Conservation (phyloP, 768 basidiomycete genomes). For the Tephrocybe sp. region DNA sequence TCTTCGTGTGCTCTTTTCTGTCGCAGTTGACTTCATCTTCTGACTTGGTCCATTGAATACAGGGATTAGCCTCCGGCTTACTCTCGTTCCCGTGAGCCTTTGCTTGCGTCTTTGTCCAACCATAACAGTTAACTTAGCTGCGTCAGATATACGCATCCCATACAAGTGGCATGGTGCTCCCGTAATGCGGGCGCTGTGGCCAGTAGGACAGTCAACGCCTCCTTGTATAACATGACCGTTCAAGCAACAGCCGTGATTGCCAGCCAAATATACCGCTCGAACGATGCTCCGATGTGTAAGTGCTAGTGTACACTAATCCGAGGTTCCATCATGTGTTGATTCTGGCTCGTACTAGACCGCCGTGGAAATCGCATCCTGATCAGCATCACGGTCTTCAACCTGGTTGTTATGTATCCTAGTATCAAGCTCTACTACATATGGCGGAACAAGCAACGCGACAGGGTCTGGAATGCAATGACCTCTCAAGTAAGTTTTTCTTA, state of each 20-base stretch:
- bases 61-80: constrained; percentile 42
- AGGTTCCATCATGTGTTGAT: background rate
- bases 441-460: constrained; percentile 52
- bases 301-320: background rate
- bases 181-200: constrained; percentile 59
- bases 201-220: constrained; percentile 57
- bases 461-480: constrained; percentile 58
- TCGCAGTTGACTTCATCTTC: background rate
- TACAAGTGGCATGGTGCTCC: constrained; percentile 59
- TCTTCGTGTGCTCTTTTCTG: constrained; percentile 38
- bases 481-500: constrained; percentile 30
- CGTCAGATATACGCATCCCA: constrained; percentile 43
- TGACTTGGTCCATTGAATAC: background rate
- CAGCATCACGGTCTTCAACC: constrained; percentile 45
- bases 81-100: constrained; percentile 39
- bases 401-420: constrained; percentile 48
- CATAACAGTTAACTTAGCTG: background rate
- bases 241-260: constrained; percentile 44
- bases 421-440: constrained; percentile 56
- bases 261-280: constrained; percentile 53
- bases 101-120: background rate
- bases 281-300: constrained; percentile 56
- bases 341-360: constrained; percentile 33
- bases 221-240: constrained; percentile 57
- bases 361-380: constrained; percentile 60